Base-by-base conservation (phyloP, 345 rosid species). In the Lenwebbia sp. region DNA sequence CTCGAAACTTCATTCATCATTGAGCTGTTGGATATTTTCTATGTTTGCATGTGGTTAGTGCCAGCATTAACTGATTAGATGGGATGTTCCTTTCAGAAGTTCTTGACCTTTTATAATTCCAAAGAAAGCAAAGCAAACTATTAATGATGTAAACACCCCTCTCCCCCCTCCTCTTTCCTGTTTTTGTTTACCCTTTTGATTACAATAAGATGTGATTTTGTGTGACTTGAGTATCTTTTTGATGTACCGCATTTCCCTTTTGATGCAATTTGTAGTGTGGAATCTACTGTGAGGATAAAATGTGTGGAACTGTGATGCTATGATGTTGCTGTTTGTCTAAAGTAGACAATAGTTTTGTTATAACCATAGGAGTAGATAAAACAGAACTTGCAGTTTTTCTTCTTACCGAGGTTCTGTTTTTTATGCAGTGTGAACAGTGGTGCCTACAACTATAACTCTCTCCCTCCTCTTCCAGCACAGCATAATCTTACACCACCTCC, bases 401-500 rank as follows among this genome's bases (percentile, higher is more conserved):
- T 41, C 82, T 33, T 25, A 74, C 83, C 54, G 9, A 10, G 55
- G 19, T 85, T 74, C 28, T 70, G 83, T 83, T 85, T n/a, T 70
- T 50, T 26, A 6, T 94, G 91, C 97, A 98, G 99, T 85, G 86
- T 92, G 40, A 88, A 89, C 28, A 89, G 90, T 11, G 97, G 95
- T 81, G 89, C 93, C 13, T 94, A 91, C 94, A 95, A 92, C 85
- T 94, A 94, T 90, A 96, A 93, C 91, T 90, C 85, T 83, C 90
- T 93, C 85, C 99, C 96, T 25, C 99, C 99, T 83, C 91, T 96
- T 57, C 99, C 99, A 7, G 99, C 97, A 13, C 99, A 96, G 84
- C 94, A 92, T 75, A 98, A 98, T 92, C 94, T 98, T 85, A 95
- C 95, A 2, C 99, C 99, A 5, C 99, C 99, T 88, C 98, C 99